Conservation (phyloP, 2,329 filamentous ascomycete species). For the Helotiales sp. region DNA sequence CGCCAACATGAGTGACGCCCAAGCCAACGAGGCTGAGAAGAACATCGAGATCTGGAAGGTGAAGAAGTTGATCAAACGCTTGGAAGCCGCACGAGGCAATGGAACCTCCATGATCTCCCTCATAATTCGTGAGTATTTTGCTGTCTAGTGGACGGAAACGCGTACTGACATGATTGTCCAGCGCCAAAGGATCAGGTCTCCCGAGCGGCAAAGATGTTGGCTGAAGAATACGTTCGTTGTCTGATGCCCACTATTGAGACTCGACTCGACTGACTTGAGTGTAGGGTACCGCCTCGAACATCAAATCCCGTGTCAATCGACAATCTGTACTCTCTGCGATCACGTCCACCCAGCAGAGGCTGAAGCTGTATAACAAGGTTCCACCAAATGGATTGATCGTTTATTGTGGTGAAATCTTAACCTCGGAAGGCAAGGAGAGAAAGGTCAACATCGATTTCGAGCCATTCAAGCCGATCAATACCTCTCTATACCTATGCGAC, state of each 20-base stretch:
- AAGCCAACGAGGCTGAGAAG: slow-evolving; percentile 95
- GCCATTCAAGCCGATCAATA: slow-evolving; percentile 99
- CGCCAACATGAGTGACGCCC: slow-evolving; percentile 79
- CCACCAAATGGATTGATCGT: slow-evolving; percentile 96
- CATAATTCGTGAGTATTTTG: slow-evolving; percentile 77
- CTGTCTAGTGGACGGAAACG: not conserved
- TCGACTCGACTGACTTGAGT: slow-evolving; percentile 16
- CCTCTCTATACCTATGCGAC: slow-evolving; percentile 97
- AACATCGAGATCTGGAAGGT: slow-evolving; percentile 96
- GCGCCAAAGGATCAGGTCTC: slow-evolving; percentile 98
- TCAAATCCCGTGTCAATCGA: slow-evolving; percentile 98
- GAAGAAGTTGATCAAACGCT: slow-evolving; percentile 99
- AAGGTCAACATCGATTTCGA: slow-evolving; percentile 99
- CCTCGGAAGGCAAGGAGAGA: slow-evolving; percentile 94
- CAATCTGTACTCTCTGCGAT: slow-evolving; percentile 97
- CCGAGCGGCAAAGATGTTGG: slow-evolving; percentile 97
- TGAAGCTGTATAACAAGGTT: slow-evolving; percentile 99
- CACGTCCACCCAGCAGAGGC: slow-evolving; percentile 96
- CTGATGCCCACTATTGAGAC: slow-evolving; percentile 2
- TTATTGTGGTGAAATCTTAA: slow-evolving; percentile 99
- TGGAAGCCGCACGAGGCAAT: slow-evolving; percentile 96
- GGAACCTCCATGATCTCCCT: slow-evolving; percentile 99
- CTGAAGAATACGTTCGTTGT: slow-evolving; percentile 90
- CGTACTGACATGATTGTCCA: slow-evolving; percentile 39
- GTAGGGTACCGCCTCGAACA: slow-evolving; percentile 96